phyloP scores from a whole-genome alignment of 1,139 yeast genomes.

The Scheffersomyces parashehatae region DNA sequence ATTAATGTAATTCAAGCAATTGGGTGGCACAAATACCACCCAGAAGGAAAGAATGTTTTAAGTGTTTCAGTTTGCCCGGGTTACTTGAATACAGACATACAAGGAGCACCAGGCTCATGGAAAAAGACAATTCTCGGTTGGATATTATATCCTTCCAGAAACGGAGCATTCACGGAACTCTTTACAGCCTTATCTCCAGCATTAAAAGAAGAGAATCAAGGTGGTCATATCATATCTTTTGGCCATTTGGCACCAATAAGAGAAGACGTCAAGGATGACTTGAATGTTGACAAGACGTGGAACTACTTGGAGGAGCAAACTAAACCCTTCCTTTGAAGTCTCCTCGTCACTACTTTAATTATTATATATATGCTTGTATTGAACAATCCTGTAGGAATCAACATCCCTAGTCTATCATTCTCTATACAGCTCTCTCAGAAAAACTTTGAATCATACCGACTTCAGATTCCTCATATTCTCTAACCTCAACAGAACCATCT shows the following conservation, averaged over 20 bases:
- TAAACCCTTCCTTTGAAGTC: background rate
- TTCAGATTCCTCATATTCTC: conserved; percentile 74
- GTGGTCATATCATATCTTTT: conserved; percentile 6
- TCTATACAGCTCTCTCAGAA: conserved; percentile 53
- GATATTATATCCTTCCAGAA: conserved; percentile 5
- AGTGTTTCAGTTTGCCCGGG: conserved; percentile 53
- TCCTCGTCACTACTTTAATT: background rate
- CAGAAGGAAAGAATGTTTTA: conserved; percentile 26
- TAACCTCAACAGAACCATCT: conserved; percentile 50
- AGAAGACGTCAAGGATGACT: conserved; percentile 6
- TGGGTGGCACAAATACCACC: conserved; percentile 40
- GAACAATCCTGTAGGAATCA: conserved; percentile 2
- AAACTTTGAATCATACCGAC: conserved; percentile 79
- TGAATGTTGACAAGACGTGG: conserved; percentile 6
- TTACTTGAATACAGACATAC: conserved; percentile 38
- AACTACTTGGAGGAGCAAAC: conserved; percentile 6
- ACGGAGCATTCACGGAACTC: conserved; percentile 24
- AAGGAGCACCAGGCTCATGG: conserved; percentile 10
- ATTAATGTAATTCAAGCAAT: conserved; percentile 41
- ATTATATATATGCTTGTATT: background rate
- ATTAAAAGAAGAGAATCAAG: conserved; percentile 4
- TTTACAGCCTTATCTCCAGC: conserved; percentile 24
- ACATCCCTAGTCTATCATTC: background rate
- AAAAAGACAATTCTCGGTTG: background rate
- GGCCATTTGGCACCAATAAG: conserved; percentile 7